Evolutionary conservation across 805 yeast genomes (phyloP).

Genomic region (Candida sonorensis): DNA sequence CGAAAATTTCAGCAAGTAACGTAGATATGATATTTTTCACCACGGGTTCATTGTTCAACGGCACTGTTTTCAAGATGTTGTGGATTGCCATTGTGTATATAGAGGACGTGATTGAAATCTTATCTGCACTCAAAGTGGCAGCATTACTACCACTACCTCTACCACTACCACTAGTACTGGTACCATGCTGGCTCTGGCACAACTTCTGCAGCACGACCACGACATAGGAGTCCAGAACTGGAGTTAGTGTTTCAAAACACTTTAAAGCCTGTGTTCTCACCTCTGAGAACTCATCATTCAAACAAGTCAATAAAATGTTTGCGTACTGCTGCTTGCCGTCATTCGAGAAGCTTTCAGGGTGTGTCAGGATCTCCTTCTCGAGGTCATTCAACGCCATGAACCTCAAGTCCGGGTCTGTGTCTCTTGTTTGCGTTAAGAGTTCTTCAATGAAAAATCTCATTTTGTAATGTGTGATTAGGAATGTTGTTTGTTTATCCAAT

Average conservation of each 20-base stretch:
- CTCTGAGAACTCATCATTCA: constrained; percentile 60
- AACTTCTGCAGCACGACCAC: constrained; percentile 25
- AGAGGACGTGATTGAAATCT: constrained; percentile 35
- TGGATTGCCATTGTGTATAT: constrained; percentile 49
- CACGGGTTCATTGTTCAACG: constrained; percentile 11
- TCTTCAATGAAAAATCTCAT: constrained; percentile 23
- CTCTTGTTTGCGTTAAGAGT: constrained; percentile 40
- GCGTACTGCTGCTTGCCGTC: constrained; percentile 28
- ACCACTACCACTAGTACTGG: too few species aligned
- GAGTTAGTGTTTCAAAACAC: constrained; percentile 34
- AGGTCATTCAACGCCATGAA: constrained; percentile 82
- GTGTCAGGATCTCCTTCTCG: constrained; percentile 32
- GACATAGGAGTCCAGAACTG: constrained; percentile 28
- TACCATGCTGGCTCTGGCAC: constrained; percentile 17
- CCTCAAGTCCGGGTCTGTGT: constrained; percentile 74
- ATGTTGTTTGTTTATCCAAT: too few species aligned
- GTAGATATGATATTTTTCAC: constrained; percentile 26
- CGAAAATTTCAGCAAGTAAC: constrained; percentile 29
- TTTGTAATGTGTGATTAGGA: not conserved
- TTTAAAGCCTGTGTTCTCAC: constrained; percentile 71
- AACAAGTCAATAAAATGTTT: constrained; percentile 20
- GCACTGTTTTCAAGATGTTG: constrained; percentile 31
- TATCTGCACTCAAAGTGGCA: too few species aligned
- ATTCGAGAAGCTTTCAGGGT: constrained; percentile 32
- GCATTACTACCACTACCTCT: too few species aligned